Evolutionary conservation across 2,329 filamentous ascomycete species (phyloP).

Genomic region (Pseudogymnoascus sp.): DNA sequence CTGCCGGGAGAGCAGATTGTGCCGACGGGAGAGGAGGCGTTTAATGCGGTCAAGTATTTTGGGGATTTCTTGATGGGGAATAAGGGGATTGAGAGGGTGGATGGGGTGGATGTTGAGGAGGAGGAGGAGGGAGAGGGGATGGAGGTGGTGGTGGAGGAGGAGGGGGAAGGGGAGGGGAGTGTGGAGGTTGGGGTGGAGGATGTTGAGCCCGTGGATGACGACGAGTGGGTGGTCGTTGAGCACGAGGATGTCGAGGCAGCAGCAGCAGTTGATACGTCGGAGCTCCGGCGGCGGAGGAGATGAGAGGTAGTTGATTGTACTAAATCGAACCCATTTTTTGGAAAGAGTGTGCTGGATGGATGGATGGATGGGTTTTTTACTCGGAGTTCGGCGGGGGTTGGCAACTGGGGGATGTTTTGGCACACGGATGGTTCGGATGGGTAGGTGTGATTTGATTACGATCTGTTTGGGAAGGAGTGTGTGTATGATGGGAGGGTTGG

Average conservation of each 20-base stretch:
- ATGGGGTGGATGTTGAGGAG: constrained; percentile 28
- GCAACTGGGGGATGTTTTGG: no score
- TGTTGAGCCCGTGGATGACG: neutral
- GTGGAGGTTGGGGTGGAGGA: neutral
- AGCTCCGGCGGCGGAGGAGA: constrained; percentile 19
- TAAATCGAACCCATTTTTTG: neutral
- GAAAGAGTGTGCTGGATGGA: neutral
- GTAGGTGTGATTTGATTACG: neutral
- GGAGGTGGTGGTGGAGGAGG: neutral
- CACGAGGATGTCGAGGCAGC: constrained; percentile 12
- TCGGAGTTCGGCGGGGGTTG: neutral
- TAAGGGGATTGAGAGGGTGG: constrained; percentile 50
- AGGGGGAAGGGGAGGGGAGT: neutral
- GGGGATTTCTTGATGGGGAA: constrained; percentile 69
- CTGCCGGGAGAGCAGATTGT: constrained; percentile 80
- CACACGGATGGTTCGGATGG: neutral
- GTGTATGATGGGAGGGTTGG: neutral
- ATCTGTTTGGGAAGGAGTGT: neutral
- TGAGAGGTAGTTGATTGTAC: neutral
- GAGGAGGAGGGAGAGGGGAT: neutral
- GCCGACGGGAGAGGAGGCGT: constrained; percentile 79
- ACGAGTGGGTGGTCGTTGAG: neutral
- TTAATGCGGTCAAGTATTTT: constrained; percentile 75
- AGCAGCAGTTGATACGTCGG: constrained; percentile 17
- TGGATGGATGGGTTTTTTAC: no score